Evolutionary conservation across 495 filamentous ascomycete genomes (phyloP).

Genomic region (Aspergillus sparsus): DNA sequence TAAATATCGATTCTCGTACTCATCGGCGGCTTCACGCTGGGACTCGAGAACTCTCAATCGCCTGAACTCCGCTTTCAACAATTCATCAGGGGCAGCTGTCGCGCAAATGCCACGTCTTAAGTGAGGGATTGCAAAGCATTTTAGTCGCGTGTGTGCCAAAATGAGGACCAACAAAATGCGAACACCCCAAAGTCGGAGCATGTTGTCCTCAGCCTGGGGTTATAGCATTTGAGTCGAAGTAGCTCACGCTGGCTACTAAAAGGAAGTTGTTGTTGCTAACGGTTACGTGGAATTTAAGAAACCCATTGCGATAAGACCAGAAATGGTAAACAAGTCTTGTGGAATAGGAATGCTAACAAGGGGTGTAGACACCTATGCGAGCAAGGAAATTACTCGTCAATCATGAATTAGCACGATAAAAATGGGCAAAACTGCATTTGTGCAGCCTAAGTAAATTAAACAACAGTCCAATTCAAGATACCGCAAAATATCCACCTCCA

Average conservation of each 20-base stretch:
- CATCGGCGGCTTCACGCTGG: slow-evolving; percentile 6
- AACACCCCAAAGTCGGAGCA: slow-evolving; percentile 27
- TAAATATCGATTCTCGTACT: slow-evolving; percentile 27
- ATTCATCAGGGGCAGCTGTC: slow-evolving; percentile 37
- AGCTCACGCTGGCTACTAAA: slow-evolving; percentile 9
- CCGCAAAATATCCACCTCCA: slow-evolving; percentile 15
- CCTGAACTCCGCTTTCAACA: slow-evolving; percentile 32
- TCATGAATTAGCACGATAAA: not conserved
- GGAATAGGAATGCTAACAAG: slow-evolving; percentile 21
- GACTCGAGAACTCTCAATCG: slow-evolving; percentile 27
- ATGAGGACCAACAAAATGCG: slow-evolving; percentile 28
- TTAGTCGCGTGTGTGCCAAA: slow-evolving; percentile 22
- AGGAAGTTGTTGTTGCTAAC: slow-evolving; percentile 12
- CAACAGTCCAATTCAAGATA: slow-evolving; percentile 1
- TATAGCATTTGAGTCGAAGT: not conserved
- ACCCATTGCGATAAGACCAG: not conserved
- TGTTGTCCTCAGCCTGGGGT: slow-evolving; percentile 23
- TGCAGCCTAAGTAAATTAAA: not conserved
- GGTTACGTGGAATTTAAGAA: slow-evolving; percentile 23
- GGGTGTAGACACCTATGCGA: slow-evolving; percentile 11
- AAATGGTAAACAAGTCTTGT: not conserved
- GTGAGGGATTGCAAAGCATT: slow-evolving; percentile 25
- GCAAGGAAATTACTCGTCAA: not conserved
- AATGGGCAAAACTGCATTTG: not conserved
- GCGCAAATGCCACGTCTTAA: slow-evolving; percentile 40